Base-by-base conservation (phyloP, 805 yeast genomes). In the Starmerella etchellsii region DNA sequence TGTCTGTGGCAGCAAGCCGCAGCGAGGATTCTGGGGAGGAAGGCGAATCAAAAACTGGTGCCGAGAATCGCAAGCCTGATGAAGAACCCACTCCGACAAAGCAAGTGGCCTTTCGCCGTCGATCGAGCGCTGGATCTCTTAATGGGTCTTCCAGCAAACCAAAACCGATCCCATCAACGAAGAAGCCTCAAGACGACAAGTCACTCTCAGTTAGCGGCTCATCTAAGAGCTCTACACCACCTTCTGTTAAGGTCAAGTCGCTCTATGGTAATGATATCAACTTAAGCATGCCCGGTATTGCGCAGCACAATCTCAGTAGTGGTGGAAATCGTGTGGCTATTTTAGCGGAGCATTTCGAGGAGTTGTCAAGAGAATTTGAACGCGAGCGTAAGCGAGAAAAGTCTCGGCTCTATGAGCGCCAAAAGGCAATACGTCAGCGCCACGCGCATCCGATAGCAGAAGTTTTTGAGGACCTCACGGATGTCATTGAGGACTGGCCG, bases 401-500 rank as follows among this genome's bases (percentile, higher is more conserved):
- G 44, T 64, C 70, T 42, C 76, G 78, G 46, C 55, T 82, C 32
- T 30, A 35, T 67, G 73, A 33, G 67, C 63, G 48, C 69, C 75
- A 50, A 71, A 78, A 51, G 74, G 75, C 55, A 67, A 76, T 45
- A 83, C 88, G 91, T 6, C 72, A 83, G 37, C 74, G 76, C 20
- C 71, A 76, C 1, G 76, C 91, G 1, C 77, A 73, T 44, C 97
- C 98, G 0, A 79, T 83, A 41, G 96, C 87, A 19, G 95, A 87
- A 52, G 80, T 91, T 21, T 91, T 81, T 56, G 77, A 83, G 50
- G 78, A 82, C 54, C 91, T 82, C 11, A 76, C 78, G 44, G 96
- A 87, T 61, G 70, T 42, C 66, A 65, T 15, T 54, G 66, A 13
- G 65, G 49, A 45, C 29, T 38, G 41, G 45, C 48, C 48, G 4